A percentile compares a stretch with the other conserved stretches of the same genome.
Conservation (phyloP, 805 yeast genomes). For the Groenewaldozyma tartarivorans region DNA sequence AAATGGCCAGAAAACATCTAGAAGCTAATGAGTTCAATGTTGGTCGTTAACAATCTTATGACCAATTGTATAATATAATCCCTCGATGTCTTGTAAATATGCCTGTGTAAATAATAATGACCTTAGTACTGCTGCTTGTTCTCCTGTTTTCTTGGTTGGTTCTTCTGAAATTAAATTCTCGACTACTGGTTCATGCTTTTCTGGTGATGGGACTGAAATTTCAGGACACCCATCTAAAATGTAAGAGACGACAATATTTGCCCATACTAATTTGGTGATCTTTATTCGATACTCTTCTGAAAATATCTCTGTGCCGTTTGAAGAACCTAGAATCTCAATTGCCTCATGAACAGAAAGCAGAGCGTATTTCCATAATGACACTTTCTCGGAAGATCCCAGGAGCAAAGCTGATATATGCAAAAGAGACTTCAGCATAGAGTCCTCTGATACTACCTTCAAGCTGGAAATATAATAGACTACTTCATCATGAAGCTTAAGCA, state of each 20-base stretch:
- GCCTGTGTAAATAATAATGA: slow-evolving; percentile 16
- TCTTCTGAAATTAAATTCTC: no score
- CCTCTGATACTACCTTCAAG: slow-evolving; percentile 15
- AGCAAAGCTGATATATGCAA: no score
- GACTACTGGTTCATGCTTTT: no score
- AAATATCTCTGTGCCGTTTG: slow-evolving; percentile 7
- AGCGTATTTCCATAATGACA: no score
- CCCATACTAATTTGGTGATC: slow-evolving; percentile 13
- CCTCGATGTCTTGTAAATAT: slow-evolving; percentile 11
- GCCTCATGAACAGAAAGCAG: slow-evolving; percentile 23
- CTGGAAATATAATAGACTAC: slow-evolving; percentile 9
- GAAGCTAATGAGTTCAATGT: slow-evolving; percentile 4
- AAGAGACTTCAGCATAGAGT: no score
- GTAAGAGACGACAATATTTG: slow-evolving; percentile 12
- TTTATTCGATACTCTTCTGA: slow-evolving; percentile 9
- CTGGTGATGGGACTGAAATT: no score
- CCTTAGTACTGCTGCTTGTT: no score
- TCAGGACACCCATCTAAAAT: slow-evolving; percentile 15
- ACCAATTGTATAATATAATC: slow-evolving; percentile 16
- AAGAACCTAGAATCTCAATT: slow-evolving; percentile 13
- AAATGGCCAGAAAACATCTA: slow-evolving; percentile 26
- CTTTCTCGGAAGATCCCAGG: no score
- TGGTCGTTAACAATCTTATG: slow-evolving; percentile 8
- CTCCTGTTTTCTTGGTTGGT: no score
- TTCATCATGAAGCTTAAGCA: no score